Conservation (phyloP, 768 basidiomycete genomes). For the Neoboletus subvelutipes region DNA sequence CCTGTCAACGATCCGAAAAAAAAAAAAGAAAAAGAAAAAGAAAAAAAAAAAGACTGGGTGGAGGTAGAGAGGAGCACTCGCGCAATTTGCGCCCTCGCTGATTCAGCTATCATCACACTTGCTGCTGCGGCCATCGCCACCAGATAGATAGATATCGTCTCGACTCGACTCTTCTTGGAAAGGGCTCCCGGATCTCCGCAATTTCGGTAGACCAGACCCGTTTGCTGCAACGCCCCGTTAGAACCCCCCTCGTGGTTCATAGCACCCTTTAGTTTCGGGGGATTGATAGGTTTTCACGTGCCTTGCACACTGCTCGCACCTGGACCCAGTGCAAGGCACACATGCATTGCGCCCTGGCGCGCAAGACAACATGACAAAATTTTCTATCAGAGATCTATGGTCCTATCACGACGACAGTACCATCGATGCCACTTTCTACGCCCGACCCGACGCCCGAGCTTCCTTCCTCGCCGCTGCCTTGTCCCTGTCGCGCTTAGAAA, state of each 20-base stretch:
- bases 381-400: conserved; percentile 13
- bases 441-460: conserved; percentile 33
- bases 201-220: neutral
- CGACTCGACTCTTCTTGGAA: neutral
- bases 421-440: conserved; percentile 16
- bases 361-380: conserved; percentile 14
- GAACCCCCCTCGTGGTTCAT: conserved; percentile 30
- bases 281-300: conserved; percentile 31
- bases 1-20: conserved; percentile 22
- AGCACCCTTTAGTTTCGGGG: conserved; percentile 29
- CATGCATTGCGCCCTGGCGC: conserved; percentile 12
- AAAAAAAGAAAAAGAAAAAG: neutral
- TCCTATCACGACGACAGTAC: conserved; percentile 12
- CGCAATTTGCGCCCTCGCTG: neutral
- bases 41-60: neutral
- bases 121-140: neutral
- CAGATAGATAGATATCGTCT: neutral
- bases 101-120: neutral
- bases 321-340: conserved; percentile 25
- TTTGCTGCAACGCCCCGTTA: conserved; percentile 8
- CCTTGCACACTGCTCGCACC: conserved; percentile 22
- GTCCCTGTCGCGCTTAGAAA: conserved; percentile 80
- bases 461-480: conserved; percentile 55
- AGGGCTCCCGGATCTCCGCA: neutral
- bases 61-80: neutral